phyloP scores from a whole-genome alignment of 306 rosid species.

The Lathyrus sativus region DNA sequence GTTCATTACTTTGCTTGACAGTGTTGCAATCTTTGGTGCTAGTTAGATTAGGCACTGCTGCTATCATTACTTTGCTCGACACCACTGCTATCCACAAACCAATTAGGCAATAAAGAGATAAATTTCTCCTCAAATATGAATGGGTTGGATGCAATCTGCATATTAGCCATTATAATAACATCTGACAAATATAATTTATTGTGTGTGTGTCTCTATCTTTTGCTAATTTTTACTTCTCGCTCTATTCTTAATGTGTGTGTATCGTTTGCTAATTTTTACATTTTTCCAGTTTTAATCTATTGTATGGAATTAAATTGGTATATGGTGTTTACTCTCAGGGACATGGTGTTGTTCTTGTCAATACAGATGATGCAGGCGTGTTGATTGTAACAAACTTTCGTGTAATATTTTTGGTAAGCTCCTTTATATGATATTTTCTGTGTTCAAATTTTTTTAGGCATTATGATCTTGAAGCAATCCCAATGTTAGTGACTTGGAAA shows the following conservation, averaged over 20 bases:
- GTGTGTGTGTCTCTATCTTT: constrained; percentile 22
- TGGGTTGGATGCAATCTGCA: constrained; percentile 9
- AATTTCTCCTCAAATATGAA: constrained; percentile 24
- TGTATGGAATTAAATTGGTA: constrained; percentile 31
- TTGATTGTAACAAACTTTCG: constrained; percentile 89
- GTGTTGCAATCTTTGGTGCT: background rate
- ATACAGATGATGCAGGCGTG: constrained; percentile 88
- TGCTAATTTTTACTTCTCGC: constrained; percentile 24
- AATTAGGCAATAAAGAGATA: constrained; percentile 22
- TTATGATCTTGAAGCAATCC: constrained; percentile 27
- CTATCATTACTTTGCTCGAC: background rate
- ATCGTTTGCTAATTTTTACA: constrained; percentile 17
- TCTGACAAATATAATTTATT: constrained; percentile 3
- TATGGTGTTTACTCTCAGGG: constrained; percentile 58
- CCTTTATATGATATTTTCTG: constrained; percentile 31
- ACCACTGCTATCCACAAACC: constrained; percentile 2
- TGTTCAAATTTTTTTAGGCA: constrained; percentile 20
- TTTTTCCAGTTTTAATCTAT: constrained; percentile 28
- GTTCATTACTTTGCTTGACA: constrained; percentile 18
- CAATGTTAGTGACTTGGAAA: constrained; percentile 30
- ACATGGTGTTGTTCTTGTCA: constrained; percentile 92
- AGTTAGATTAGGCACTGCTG: background rate
- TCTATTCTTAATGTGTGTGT: constrained; percentile 1
- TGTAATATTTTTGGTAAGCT: constrained; percentile 86
- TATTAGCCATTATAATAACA: constrained; percentile 9